phyloP scores from a whole-genome alignment of 1,139 yeast species.

The Taiozyma sp. region DNA sequence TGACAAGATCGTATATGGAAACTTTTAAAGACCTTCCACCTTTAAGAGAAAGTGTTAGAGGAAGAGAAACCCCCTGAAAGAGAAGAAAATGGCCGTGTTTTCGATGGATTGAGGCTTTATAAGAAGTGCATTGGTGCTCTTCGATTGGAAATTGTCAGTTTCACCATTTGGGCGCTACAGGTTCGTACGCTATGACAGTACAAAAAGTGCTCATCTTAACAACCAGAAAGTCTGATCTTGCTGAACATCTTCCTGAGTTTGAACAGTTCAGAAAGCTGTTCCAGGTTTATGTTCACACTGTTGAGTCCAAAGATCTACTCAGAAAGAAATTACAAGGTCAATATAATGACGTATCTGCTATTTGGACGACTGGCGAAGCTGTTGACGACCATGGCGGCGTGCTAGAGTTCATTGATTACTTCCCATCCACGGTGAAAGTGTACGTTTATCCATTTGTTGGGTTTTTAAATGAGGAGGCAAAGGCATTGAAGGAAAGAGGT shows the following conservation, averaged over 20 bases:
- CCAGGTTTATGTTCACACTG: slow-evolving; percentile 23
- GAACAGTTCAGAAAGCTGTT: slow-evolving; percentile 18
- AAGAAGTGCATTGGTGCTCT: neutral
- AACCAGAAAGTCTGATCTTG: slow-evolving; percentile 23
- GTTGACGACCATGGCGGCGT: slow-evolving; percentile 49
- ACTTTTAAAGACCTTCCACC: neutral
- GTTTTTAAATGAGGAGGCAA: slow-evolving; percentile 51
- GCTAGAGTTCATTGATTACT: slow-evolving; percentile 37
- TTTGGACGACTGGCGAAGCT: slow-evolving; percentile 65
- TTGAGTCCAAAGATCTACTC: slow-evolving; percentile 22
- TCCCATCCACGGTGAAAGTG: slow-evolving; percentile 50
- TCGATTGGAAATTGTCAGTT: too few species aligned
- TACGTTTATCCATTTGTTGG: slow-evolving; percentile 71
- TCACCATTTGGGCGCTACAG: neutral
- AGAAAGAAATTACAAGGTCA: slow-evolving; percentile 20
- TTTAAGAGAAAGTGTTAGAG: neutral
- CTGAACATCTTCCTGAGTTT: slow-evolving; percentile 24
- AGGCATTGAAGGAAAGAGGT: slow-evolving; percentile 34
- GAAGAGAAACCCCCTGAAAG: neutral
- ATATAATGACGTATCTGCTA: slow-evolving; percentile 44
- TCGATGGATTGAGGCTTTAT: neutral
- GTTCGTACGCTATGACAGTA: slow-evolving; percentile 10
- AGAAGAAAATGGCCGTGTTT: neutral
- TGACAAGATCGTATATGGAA: neutral
- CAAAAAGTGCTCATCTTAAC: slow-evolving; percentile 26